These are phyloP conservation scores for Peniophora sp. DNA, from an alignment of 1,284 basidiomycete genomes.

Conservation along the genomic window DNA sequence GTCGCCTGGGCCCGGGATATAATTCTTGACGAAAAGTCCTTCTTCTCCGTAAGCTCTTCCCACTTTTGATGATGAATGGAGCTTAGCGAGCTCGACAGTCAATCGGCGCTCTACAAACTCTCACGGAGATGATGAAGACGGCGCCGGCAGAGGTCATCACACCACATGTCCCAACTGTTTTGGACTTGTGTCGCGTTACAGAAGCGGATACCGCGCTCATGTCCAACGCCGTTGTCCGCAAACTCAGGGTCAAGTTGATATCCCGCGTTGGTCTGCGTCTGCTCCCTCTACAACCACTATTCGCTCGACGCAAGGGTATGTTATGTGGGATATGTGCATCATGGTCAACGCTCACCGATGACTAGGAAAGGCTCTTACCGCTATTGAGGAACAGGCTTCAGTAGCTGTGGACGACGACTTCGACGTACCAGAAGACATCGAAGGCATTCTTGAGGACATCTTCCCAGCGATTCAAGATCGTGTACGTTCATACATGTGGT, in stretches of 20 bases:
- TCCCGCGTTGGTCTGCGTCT: slow-evolving; percentile 57
- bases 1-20: slow-evolving; percentile 36
- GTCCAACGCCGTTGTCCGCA: slow-evolving; percentile 59
- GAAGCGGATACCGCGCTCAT: slow-evolving; percentile 31
- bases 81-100: slow-evolving; percentile 29
- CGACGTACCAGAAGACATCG: slow-evolving; percentile 77
- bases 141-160: slow-evolving; percentile 51
- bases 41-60: slow-evolving; percentile 41
- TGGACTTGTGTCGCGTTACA: slow-evolving; percentile 36
- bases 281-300: slow-evolving; percentile 39
- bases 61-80: background rate
- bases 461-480: slow-evolving; percentile 78
- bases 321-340: background rate
- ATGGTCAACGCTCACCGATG: background rate
- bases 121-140: slow-evolving; percentile 68
- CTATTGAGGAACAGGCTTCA: background rate
- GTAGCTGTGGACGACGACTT: slow-evolving; percentile 34
- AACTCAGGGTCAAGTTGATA: slow-evolving; percentile 56
- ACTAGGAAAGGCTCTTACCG: background rate
- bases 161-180: slow-evolving; percentile 31
- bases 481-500: slow-evolving; percentile 32
- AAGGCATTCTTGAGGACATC: slow-evolving; percentile 68
- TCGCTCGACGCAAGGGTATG: slow-evolving; percentile 34
- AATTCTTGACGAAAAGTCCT: slow-evolving; percentile 28
- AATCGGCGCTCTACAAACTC: slow-evolving; percentile 66